Evolutionary conservation across 225 moss, liverwort and hornwort species (phyloP).

Genomic region (Rhytidiadelphus loreus): DNA sequence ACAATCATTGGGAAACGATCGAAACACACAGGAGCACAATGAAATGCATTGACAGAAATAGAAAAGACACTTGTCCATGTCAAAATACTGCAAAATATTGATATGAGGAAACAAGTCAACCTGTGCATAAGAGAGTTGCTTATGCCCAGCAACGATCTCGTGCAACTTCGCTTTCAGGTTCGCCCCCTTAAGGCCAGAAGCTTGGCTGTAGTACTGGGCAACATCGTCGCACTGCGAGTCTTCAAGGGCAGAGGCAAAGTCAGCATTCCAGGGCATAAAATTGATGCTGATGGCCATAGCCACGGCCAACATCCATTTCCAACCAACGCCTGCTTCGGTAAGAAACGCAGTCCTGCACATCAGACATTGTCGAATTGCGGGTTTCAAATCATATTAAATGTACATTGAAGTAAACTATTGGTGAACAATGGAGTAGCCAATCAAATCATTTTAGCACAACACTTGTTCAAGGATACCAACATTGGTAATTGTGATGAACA

Average conservation of each 20-base stretch:
- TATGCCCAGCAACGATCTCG: constrained; percentile 56
- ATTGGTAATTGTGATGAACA: not conserved
- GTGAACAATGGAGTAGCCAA: not conserved
- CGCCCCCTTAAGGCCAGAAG: constrained; percentile 36
- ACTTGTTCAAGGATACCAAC: not conserved
- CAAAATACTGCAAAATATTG: not conserved
- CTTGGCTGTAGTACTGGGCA: constrained; percentile 26
- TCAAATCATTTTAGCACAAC: not conserved
- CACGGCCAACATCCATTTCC: constrained; percentile 18
- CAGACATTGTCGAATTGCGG: not conserved
- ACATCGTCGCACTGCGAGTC: constrained; percentile 21
- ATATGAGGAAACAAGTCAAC: constrained; percentile 1
- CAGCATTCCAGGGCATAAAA: constrained; percentile 17
- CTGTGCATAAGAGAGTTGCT: constrained; percentile 55
- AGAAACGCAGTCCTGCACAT: constrained; percentile 3
- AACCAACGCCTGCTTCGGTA: not conserved
- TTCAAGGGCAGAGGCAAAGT: constrained; percentile 10
- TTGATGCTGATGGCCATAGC: constrained; percentile 20
- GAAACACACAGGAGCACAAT: not conserved
- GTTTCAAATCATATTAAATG: not conserved
- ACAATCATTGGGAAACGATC: not conserved
- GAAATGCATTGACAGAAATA: not conserved
- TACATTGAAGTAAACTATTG: not conserved
- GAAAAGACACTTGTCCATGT: not conserved
- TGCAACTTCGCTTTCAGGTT: constrained; percentile 52